Percentiles rank a stretch among this genome's conserved stretches.
Evolutionary conservation across 768 basidiomycete species (phyloP).

Genomic region (Ramaria sp.): DNA sequence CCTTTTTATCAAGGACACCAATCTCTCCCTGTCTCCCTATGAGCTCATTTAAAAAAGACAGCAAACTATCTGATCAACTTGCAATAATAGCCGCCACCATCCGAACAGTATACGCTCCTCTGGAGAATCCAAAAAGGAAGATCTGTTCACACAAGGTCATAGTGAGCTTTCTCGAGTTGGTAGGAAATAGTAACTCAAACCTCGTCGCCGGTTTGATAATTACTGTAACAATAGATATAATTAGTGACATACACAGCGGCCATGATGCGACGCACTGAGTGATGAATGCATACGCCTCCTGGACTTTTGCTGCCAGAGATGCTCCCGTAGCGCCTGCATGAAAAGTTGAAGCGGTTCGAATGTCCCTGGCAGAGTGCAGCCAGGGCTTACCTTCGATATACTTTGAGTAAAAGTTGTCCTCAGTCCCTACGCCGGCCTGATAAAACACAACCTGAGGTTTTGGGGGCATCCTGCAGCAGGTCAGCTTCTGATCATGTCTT

Average conservation of each 20-base stretch:
- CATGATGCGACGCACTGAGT: constrained; percentile 44
- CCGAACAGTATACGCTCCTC: constrained; percentile 67
- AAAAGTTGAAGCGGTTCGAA: neutral
- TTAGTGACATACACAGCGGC: neutral
- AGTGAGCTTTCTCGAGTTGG: neutral
- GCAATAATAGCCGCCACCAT: constrained; percentile 67
- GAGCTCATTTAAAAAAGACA: neutral
- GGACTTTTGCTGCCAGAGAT: constrained; percentile 57
- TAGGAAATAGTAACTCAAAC: constrained; percentile 22
- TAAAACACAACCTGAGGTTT: constrained; percentile 56
- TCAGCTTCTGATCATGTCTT: constrained; percentile 15
- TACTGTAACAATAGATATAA: constrained; percentile 29
- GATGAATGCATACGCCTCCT: constrained; percentile 73
- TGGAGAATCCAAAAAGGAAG: constrained; percentile 68
- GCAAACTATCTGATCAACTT: neutral
- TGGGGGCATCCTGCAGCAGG: constrained; percentile 21
- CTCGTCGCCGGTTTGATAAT: constrained; percentile 64
- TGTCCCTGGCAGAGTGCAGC: neutral
- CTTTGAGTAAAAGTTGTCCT: constrained; percentile 43
- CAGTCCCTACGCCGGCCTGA: constrained; percentile 51
- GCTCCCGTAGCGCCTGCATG: constrained; percentile 50
- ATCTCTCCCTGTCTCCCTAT: constrained; percentile 38
- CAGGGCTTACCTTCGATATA: constrained; percentile 42
- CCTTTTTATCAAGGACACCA: constrained; percentile 52
- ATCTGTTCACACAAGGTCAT: constrained; percentile 31